Conservation (phyloP, 768 basidiomycete genomes). For the Erythrobasidium yunnanense region DNA sequence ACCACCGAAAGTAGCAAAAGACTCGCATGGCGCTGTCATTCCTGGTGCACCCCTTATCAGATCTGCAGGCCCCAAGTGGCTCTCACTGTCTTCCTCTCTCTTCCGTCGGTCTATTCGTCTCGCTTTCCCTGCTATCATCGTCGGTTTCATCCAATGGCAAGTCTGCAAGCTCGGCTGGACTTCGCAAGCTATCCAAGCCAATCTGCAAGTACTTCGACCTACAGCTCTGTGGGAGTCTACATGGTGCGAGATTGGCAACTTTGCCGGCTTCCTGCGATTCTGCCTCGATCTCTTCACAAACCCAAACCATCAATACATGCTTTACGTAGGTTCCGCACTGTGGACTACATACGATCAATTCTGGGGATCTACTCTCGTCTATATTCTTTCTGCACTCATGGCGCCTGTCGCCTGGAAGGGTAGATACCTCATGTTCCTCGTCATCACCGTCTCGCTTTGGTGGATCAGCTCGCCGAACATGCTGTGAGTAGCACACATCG, state of each 20-base stretch:
- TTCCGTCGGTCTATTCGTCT: constrained; percentile 41
- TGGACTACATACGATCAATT: constrained; percentile 42
- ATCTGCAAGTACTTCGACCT: constrained; percentile 33
- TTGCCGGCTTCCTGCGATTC: constrained; percentile 39
- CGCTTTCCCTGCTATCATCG: constrained; percentile 38
- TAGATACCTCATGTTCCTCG: constrained; percentile 36
- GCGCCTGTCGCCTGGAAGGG: constrained; percentile 38
- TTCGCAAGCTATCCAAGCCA: constrained; percentile 25
- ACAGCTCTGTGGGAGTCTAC: constrained; percentile 39
- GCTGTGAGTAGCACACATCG: constrained; percentile 32
- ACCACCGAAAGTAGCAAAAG: constrained; percentile 37
- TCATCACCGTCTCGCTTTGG: constrained; percentile 35
- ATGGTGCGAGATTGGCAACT: constrained; percentile 39
- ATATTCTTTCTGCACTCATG: constrained; percentile 38
- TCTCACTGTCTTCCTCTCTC: constrained; percentile 38
- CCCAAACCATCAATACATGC: constrained; percentile 39
- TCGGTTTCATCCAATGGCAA: constrained; percentile 40
- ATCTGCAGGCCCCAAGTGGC: constrained; percentile 39
- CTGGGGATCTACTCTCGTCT: constrained; percentile 40
- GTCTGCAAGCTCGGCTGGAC: constrained; percentile 28
- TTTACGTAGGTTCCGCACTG: constrained; percentile 38
- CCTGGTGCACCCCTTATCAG: constrained; percentile 36
- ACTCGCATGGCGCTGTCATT: constrained; percentile 38
- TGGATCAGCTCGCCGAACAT: constrained; percentile 38
- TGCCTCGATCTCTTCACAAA: constrained; percentile 40